These are phyloP conservation scores for Teratosphaeria viscida DNA, from an alignment of 2,329 filamentous ascomycete species.

Conservation along the genomic window DNA sequence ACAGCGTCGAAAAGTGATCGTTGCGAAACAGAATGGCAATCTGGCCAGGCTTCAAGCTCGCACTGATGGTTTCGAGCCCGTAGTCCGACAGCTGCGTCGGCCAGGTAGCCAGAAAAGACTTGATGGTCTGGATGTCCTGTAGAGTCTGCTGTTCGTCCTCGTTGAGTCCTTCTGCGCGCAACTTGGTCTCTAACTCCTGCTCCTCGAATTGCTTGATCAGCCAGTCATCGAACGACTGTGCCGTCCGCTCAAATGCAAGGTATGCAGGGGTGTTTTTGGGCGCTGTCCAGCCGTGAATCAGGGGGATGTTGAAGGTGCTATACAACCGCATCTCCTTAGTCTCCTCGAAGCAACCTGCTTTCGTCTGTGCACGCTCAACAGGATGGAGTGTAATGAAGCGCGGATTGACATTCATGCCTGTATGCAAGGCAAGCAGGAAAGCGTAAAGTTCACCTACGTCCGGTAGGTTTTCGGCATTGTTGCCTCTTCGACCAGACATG, in stretches of 20 bases:
- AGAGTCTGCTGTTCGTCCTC: conserved; percentile 68
- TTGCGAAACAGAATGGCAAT: conserved; percentile 92
- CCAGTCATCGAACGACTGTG: conserved; percentile 80
- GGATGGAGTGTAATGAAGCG: conserved; percentile 55
- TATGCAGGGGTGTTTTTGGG: conserved; percentile 55
- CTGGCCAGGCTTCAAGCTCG: conserved; percentile 61
- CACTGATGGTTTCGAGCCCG: conserved; percentile 65
- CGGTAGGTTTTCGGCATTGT: conserved; percentile 56
- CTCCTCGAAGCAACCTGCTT: conserved; percentile 70
- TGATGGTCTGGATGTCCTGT: conserved; percentile 75
- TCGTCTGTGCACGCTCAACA: conserved; percentile 31
- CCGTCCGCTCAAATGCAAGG: conserved; percentile 60
- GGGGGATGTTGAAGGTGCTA: conserved; percentile 72
- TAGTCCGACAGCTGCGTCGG: conserved; percentile 79
- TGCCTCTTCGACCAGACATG: conserved; percentile 62
- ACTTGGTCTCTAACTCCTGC: conserved; percentile 75
- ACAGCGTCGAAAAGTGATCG: conserved; percentile 91
- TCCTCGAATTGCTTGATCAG: conserved; percentile 82
- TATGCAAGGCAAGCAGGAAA: conserved; percentile 81
- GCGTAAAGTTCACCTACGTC: conserved; percentile 81
- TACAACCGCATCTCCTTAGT: conserved; percentile 88
- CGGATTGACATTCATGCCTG: conserved; percentile 97
- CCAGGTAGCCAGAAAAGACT: conserved; percentile 66
- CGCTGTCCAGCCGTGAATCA: conserved; percentile 91
- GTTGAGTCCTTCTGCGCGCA: conserved; percentile 54